A percentile compares a stretch with the other conserved stretches of the same genome.
Conservation (phyloP, 2,329 filamentous ascomycete genomes). For the Geosmithia putterillii region DNA sequence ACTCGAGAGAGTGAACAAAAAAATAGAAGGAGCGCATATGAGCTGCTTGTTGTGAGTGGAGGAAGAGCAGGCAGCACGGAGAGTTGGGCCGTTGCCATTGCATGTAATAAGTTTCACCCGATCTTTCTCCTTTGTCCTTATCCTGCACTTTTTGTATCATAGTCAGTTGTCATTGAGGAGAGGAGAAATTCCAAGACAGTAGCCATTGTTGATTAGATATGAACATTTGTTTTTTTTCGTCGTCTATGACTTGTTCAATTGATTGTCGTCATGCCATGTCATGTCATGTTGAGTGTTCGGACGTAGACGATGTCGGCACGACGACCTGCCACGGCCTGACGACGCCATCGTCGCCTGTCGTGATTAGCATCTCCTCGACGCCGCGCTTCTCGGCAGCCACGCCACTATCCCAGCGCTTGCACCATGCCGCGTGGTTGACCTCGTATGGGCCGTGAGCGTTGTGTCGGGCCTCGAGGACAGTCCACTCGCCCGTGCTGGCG, state of each 20-base stretch:
- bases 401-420: conserved; percentile 58
- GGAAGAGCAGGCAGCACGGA: not conserved
- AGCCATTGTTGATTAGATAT: not conserved
- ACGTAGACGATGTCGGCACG: not conserved
- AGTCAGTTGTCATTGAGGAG: not conserved
- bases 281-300: not conserved
- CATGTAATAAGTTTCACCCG: not conserved
- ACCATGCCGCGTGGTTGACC: conserved; percentile 87
- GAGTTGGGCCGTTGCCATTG: not conserved
- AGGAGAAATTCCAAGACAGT: not conserved
- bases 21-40: not conserved
- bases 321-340: conserved; percentile 71
- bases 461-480: conserved; percentile 52
- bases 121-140: not conserved
- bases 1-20: not conserved
- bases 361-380: conserved; percentile 74
- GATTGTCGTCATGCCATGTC: not conserved
- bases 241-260: not conserved
- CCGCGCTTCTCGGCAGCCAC: conserved; percentile 35
- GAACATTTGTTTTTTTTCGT: not conserved
- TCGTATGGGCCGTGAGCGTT: conserved; percentile 87
- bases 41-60: not conserved
- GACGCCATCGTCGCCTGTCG: conserved; percentile 83
- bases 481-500: conserved; percentile 41
- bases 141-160: not conserved